Percentiles rank a stretch among this genome's conserved stretches.
phyloP scores from a whole-genome alignment of 306 rosid genomes.

The Castanospermum australe region DNA sequence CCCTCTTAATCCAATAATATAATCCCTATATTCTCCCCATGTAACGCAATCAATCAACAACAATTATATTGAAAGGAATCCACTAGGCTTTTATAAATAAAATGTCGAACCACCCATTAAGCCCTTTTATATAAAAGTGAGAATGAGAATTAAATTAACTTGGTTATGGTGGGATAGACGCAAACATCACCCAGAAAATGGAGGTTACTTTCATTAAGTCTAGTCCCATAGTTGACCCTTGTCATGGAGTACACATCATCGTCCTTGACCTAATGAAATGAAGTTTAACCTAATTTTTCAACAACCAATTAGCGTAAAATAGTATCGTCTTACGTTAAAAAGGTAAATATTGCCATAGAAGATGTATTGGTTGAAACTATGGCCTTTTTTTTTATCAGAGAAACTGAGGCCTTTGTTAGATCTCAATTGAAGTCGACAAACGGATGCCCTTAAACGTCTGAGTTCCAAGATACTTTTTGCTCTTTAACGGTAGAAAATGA shows the following conservation, averaged over 20 bases:
- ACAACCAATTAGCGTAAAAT: not conserved
- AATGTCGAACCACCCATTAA: conserved; percentile 45
- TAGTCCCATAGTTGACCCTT: conserved; percentile 16
- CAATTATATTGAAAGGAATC: conserved; percentile 38
- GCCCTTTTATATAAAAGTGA: conserved; percentile 12
- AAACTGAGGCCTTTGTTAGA: too few species aligned
- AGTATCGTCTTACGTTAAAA: not conserved
- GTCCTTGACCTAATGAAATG: not conserved
- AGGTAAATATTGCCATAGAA: conserved; percentile 8
- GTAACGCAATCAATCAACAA: conserved; percentile 26
- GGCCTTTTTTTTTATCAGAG: too few species aligned
- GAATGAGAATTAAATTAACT: conserved; percentile 4
- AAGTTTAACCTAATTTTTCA: conserved; percentile 41
- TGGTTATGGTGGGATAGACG: conserved; percentile 31
- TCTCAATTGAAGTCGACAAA: not conserved
- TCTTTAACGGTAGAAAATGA: too few species aligned
- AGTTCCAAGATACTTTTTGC: too few species aligned
- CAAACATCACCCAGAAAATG: conserved; percentile 31
- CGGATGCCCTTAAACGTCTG: not conserved
- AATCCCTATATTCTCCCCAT: conserved; percentile 27
- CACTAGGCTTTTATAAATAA: conserved; percentile 50
- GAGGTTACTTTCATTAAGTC: conserved; percentile 23
- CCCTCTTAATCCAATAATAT: conserved; percentile 26
- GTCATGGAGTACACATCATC: conserved; percentile 47
- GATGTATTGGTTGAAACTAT: not conserved